These are phyloP conservation scores for Arthrobotrys sinensis DNA, from an alignment of 2,329 filamentous ascomycete genomes.

Conservation along the genomic window DNA sequence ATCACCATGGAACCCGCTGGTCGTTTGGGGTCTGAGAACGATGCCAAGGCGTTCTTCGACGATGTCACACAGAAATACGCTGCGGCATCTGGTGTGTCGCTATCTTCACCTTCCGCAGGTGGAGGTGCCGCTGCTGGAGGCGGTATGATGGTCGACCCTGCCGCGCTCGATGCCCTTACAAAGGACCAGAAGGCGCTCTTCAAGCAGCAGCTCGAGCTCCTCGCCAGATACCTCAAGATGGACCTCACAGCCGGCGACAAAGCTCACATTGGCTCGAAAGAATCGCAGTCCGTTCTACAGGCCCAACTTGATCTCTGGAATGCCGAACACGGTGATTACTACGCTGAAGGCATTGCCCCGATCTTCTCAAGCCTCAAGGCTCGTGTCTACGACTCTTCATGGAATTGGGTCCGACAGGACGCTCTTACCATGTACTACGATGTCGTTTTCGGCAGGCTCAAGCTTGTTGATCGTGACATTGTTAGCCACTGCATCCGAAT, in stretches of 20 bases:
- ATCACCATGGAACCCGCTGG: conserved; percentile 93
- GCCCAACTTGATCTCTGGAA: conserved; percentile 95
- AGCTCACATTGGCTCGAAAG: conserved; percentile 85
- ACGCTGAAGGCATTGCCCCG: conserved; percentile 93
- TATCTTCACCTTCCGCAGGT: conserved; percentile 80
- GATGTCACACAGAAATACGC: conserved; percentile 92
- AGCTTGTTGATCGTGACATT: conserved; percentile 95
- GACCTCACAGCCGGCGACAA: conserved; percentile 97
- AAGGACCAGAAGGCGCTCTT: conserved; percentile 96
- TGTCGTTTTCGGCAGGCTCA: conserved; percentile 95
- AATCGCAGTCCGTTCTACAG: conserved; percentile 89
- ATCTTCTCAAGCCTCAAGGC: conserved; percentile 95
- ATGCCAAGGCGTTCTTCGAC: conserved; percentile 94
- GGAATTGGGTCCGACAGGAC: conserved; percentile 99
- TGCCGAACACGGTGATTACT: conserved; percentile 95
- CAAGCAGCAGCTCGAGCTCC: conserved; percentile 97
- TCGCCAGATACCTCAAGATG: conserved; percentile 96
- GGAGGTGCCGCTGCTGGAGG: conserved; percentile 80
- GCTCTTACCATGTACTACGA: conserved; percentile 99
- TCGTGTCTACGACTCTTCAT: conserved; percentile 95
- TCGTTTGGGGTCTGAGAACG: conserved; percentile 88
- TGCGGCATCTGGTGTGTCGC: conserved; percentile 82
- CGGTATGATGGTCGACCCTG: conserved; percentile 99
- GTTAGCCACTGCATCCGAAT: conserved; percentile 98
- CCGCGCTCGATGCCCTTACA: conserved; percentile 94